Conservation (phyloP, 2,329 filamentous ascomycete genomes). For the Iodosphaeria phyllophila region DNA sequence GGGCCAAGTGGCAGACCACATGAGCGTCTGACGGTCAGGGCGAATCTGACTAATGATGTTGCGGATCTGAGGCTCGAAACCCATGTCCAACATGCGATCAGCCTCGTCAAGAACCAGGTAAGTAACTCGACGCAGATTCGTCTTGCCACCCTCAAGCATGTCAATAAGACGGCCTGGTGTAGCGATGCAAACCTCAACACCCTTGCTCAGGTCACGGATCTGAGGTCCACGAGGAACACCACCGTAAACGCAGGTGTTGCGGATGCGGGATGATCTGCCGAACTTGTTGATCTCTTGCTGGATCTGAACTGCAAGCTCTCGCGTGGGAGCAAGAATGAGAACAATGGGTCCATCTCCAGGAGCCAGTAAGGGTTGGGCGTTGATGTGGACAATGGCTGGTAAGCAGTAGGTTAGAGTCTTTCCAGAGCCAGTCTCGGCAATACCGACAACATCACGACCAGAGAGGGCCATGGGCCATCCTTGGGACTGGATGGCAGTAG, state of each 20-base stretch:
- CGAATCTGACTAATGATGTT: constrained; percentile 97
- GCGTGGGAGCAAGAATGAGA: constrained; percentile 84
- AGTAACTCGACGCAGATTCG: constrained; percentile 91
- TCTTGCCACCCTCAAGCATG: constrained; percentile 95
- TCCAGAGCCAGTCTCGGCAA: constrained; percentile 96
- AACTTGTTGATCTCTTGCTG: constrained; percentile 98
- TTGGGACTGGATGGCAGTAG: constrained; percentile 93
- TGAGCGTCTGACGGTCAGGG: constrained; percentile 94
- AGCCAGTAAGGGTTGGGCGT: constrained; percentile 88
- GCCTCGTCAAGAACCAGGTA: constrained; percentile 98
- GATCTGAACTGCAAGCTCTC: constrained; percentile 96
- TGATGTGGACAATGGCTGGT: constrained; percentile 97
- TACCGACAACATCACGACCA: constrained; percentile 94
- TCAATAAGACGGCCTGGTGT: constrained; percentile 96
- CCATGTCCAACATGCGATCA: constrained; percentile 99
- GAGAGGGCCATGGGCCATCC: constrained; percentile 98
- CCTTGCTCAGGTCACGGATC: constrained; percentile 83
- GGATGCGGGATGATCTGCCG: constrained; percentile 90
- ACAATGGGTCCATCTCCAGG: constrained; percentile 95
- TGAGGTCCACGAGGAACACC: constrained; percentile 96
- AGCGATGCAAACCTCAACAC: constrained; percentile 96
- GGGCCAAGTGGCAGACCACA: constrained; percentile 99
- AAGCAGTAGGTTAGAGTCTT: constrained; percentile 98
- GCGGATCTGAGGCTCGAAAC: constrained; percentile 98
- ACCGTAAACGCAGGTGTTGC: constrained; percentile 97